Evolutionary conservation across 2,329 filamentous ascomycete genomes (phyloP).

Genomic region (Chaetomium strumarium): DNA sequence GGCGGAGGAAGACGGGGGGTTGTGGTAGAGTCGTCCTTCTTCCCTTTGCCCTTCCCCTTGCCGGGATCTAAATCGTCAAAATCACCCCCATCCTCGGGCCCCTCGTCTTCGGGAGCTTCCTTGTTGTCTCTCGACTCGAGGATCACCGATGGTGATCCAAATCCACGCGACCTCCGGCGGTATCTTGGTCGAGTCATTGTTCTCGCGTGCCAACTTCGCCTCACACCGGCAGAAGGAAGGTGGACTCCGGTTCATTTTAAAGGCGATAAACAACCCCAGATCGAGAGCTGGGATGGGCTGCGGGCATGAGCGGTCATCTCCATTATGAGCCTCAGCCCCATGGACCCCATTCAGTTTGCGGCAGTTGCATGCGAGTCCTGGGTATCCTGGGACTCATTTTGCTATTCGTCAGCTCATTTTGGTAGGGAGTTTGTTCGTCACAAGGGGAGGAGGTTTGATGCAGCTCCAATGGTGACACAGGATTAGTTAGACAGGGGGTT

Average conservation of each 20-base stretch:
- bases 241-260: neutral
- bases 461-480: neutral
- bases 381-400: neutral
- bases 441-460: neutral
- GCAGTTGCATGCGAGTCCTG: neutral
- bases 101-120: neutral
- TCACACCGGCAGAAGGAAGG: too few relatives aligned
- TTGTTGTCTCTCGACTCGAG: neutral
- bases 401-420: neutral
- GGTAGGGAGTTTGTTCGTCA: neutral
- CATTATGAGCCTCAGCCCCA: neutral
- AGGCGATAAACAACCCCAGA: neutral
- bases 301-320: neutral
- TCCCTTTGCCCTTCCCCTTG: neutral
- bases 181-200: neutral
- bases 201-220: too few relatives aligned
- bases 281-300: neutral
- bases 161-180: neutral
- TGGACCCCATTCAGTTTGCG: neutral
- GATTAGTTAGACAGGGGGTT: neutral
- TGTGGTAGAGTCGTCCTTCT: neutral
- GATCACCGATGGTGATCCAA: neutral
- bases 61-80: neutral
- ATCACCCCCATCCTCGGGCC: neutral
- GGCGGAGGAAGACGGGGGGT: neutral